Conservation (phyloP, 106 monocot genomes). For the Acanthochlamys bracteata region DNA sequence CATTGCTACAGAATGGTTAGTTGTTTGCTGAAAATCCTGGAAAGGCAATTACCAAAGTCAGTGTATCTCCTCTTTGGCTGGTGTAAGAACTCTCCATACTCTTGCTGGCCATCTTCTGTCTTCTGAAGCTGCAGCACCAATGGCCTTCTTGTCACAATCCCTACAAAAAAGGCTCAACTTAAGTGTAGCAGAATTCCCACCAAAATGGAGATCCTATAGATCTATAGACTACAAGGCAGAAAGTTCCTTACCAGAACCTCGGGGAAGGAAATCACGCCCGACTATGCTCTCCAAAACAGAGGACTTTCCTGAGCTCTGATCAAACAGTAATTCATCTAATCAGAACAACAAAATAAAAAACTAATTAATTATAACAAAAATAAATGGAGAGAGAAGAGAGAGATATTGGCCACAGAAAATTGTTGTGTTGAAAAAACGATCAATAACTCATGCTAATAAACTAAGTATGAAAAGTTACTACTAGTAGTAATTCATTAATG, state of each 20-base stretch:
- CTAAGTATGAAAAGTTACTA: no score
- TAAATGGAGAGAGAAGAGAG: conserved; percentile 3
- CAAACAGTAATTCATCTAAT: not conserved
- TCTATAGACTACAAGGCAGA: not conserved
- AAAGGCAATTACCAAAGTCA: conserved; percentile 42
- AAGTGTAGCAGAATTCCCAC: conserved; percentile 1
- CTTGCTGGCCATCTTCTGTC: conserved; percentile 45
- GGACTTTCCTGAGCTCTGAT: conserved; percentile 77
- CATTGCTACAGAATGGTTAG: no score
- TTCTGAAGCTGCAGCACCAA: conserved; percentile 91
- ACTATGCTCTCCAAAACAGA: conserved; percentile 85
- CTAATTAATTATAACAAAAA: not conserved
- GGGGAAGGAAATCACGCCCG: conserved; percentile 66
- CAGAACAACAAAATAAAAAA: not conserved
- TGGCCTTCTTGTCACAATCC: conserved; percentile 96
- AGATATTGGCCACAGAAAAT: no score
- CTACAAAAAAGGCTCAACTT: conserved; percentile 14
- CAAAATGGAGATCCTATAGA: not conserved
- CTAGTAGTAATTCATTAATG: no score
- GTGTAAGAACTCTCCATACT: conserved; percentile 76
- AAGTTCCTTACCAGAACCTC: conserved; percentile 54
- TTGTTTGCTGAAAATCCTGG: no score
- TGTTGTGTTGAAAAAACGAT: no score
- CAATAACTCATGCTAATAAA: no score
- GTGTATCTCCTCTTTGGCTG: conserved; percentile 51